phyloP scores from a whole-genome alignment of 495 filamentous ascomycete genomes.

The Cenococcum geophilum region DNA sequence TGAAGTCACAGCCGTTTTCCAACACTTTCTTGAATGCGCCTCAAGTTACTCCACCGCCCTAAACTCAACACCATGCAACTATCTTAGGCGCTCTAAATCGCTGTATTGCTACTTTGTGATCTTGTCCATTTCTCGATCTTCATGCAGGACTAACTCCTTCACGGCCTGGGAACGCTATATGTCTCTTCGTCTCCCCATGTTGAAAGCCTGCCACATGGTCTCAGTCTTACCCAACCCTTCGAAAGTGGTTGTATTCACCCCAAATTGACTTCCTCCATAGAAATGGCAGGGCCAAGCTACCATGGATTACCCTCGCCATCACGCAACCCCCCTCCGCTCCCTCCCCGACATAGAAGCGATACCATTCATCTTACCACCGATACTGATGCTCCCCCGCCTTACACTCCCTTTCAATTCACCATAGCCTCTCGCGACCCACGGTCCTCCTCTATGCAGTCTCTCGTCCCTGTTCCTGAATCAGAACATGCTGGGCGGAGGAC shows the following conservation, averaged over 20 bases:
- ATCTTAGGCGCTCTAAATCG: too few species aligned
- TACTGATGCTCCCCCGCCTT: constrained; percentile 9
- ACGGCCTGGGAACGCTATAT: too few species aligned
- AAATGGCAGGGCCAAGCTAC: not conserved
- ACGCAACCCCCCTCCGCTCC: constrained; percentile 7
- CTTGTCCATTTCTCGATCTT: too few species aligned
- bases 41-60: not conserved
- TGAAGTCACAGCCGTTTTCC: not conserved
- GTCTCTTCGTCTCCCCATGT: too few species aligned
- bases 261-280: not conserved
- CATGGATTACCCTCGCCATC: not conserved
- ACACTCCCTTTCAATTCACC: constrained; percentile 10
- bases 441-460: constrained; percentile 58
- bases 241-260: not conserved
- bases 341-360: constrained; percentile 2
- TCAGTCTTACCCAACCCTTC: not conserved
- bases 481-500: constrained; percentile 47
- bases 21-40: not conserved
- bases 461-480: constrained; percentile 45
- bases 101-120: too few species aligned
- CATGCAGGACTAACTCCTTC: too few species aligned
- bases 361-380: constrained; percentile 1
- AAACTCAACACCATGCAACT: not conserved
- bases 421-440: constrained; percentile 50
- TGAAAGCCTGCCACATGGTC: too few species aligned